Percentiles rank a stretch among this genome's conserved stretches.
phyloP scores from a whole-genome alignment of 345 rosid species.

The Rhodomyrtus tomentosa region DNA sequence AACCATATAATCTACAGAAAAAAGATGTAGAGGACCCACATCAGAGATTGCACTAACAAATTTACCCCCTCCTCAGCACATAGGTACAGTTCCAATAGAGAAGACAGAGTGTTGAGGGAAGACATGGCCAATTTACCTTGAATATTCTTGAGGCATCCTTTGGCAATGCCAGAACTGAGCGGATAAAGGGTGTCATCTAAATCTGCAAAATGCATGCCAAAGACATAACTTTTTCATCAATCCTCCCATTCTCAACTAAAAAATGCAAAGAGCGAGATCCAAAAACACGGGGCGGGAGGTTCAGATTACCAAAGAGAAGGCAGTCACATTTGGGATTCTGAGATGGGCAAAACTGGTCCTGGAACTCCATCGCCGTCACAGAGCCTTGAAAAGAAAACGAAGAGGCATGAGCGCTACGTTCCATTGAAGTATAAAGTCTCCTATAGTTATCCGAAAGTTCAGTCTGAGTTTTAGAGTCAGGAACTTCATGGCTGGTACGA shows the following conservation, averaged over 20 bases:
- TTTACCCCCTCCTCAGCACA: background rate
- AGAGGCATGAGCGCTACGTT: background rate
- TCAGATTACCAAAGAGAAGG: conserved; percentile 63
- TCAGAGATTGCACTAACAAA: background rate
- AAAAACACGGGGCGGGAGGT: background rate
- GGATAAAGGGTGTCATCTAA: conserved; percentile 94
- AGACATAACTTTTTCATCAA: background rate
- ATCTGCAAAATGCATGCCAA: conserved; percentile 26
- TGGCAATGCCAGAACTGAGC: conserved; percentile 49
- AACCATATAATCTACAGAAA: conserved; percentile 55
- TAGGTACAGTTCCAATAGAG: background rate
- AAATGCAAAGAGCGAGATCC: background rate
- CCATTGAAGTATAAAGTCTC: background rate
- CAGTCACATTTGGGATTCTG: conserved; percentile 47
- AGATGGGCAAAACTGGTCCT: conserved; percentile 7
- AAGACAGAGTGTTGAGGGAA: background rate
- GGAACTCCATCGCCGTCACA: conserved; percentile 34
- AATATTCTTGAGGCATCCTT: conserved; percentile 45
- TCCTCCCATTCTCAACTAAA: background rate
- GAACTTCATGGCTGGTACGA: background rate
- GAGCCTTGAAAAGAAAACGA: conserved; percentile 2
- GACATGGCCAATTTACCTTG: conserved; percentile 28
- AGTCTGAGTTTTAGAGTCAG: background rate
- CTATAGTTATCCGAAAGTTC: background rate
- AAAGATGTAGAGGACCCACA: background rate